Evolutionary conservation across 345 rosid genomes (phyloP).

Genomic region (Moricandia arvensis): DNA sequence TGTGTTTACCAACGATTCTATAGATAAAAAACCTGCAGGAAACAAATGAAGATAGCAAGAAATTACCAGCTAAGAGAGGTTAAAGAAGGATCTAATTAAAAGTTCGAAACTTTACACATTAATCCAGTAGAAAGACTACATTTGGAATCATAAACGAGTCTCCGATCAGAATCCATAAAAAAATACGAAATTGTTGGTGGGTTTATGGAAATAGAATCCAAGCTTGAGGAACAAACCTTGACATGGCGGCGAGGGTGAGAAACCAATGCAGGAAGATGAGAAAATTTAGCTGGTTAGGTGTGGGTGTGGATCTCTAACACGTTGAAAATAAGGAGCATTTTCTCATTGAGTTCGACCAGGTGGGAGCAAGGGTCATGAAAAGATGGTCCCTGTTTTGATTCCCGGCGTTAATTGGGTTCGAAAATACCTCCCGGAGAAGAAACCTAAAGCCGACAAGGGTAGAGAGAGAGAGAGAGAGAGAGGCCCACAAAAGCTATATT

Average conservation of each 20-base stretch:
- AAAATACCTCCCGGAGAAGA: conserved; percentile 24
- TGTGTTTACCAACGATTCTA: conserved; percentile 27
- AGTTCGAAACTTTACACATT: conserved; percentile 11
- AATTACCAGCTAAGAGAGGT: neutral
- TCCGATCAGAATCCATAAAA: conserved; percentile 25
- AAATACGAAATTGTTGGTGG: neutral
- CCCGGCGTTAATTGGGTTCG: conserved; percentile 28
- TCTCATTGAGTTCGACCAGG: conserved; percentile 32
- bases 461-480: conserved; percentile 26
- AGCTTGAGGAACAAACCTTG: conserved; percentile 28
- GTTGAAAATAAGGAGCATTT: conserved; percentile 26
- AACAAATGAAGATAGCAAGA: neutral
- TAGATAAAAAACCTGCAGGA: conserved; percentile 20
- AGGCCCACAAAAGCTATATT: conserved; percentile 30
- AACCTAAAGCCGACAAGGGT: conserved; percentile 28
- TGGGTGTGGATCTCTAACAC: conserved; percentile 29
- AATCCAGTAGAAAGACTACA: neutral
- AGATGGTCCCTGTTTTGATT: neutral
- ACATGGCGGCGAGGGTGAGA: conserved; percentile 32
- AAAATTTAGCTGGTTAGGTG: neutral
- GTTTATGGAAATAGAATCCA: neutral
- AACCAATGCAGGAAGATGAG: conserved; percentile 9
- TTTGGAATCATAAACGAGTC: neutral
- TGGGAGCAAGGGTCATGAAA: neutral
- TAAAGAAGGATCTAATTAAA: conserved; percentile 13